Evolutionary conservation across 2,329 filamentous ascomycete genomes (phyloP), one percentile per base, ranked within the genome.

Genomic region (Aspergillus proliferans): DNA sequence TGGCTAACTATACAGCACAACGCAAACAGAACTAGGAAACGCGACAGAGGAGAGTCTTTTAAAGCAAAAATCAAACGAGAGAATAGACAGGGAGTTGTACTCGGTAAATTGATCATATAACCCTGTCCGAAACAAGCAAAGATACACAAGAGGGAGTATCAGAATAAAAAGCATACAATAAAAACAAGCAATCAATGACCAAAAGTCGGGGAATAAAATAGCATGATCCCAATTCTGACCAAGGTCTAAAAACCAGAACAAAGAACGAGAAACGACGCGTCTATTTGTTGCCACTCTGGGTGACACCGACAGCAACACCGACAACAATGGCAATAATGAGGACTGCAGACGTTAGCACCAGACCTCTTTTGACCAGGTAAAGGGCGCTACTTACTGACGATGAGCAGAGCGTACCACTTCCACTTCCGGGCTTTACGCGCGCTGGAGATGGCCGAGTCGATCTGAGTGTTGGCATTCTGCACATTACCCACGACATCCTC

Each of bases 331-430:
- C 65, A 56, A 81, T 73, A 57, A 81, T 80, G 52, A 79, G 64
- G 47, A 79, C 77, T 80, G 47, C 21, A 43, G 44, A 40, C 28
- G 46, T 55, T 58, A 53, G 53, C 15, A 46, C 46, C 44, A 12
- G 22, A 8, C 4, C 43, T 19, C 19, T 10, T 24, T 8, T n/a
- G 43, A 15, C 14, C 42, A 33, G 42, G 33, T 18, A 39, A 33
- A 45, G 9, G 44, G 56, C 5, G 56, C 47, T 58, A 81, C 79
- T 71, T 66, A 79, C 75, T 73, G 59, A 78, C 74, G 63, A 96
- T 88, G 62, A 85, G 84, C 58, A 95, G 73, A 77, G 90, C 95
- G 68, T 87, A 91, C 91, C 90, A 96, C 86, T 96, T 96, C 89
- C 94, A 95, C 75, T 84, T 88, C 59, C 88, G 81, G 45, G 86